Evolutionary conservation across 768 basidiomycete genomes (phyloP).

Genomic region (Mrakia blollopis): DNA sequence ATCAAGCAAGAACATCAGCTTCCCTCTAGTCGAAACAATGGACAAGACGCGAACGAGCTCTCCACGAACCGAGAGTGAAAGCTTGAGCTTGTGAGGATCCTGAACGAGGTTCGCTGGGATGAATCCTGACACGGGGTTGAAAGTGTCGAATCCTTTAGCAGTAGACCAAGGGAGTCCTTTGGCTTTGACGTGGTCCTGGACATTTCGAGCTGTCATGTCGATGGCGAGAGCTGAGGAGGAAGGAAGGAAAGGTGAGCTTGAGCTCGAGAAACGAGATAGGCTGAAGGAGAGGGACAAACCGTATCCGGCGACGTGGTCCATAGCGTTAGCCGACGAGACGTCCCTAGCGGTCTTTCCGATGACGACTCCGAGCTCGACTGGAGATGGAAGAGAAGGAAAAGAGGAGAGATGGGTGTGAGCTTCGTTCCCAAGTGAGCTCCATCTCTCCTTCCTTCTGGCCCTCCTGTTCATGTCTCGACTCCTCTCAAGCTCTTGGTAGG

Average conservation of each 20-base stretch:
- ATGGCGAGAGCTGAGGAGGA: constrained; percentile 70
- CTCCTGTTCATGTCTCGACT: neutral
- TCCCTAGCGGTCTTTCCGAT: constrained; percentile 84
- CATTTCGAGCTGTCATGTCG: constrained; percentile 92
- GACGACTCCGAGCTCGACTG: constrained; percentile 95
- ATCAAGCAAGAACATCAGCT: neutral
- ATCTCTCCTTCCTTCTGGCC: neutral
- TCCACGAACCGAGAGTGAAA: constrained; percentile 63
- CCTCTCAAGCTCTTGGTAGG: neutral
- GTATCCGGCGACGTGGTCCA: constrained; percentile 82
- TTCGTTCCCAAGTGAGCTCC: neutral
- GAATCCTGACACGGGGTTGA: constrained; percentile 81
- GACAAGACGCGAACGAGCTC: neutral
- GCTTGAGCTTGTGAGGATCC: constrained; percentile 69
- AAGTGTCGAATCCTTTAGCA: constrained; percentile 85
- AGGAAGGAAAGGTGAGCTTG: neutral
- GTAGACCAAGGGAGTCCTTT: constrained; percentile 84
- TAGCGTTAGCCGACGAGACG: constrained; percentile 66
- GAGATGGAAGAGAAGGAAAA: neutral
- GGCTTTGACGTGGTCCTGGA: constrained; percentile 88
- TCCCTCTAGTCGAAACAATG: neutral
- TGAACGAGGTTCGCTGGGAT: constrained; percentile 65
- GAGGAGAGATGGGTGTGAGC: neutral
- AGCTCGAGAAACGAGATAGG: neutral
- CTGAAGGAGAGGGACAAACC: constrained; percentile 49